Evolutionary conservation across 202 grass and related monocot genomes (phyloP), one percentile per base, ranked within the genome.

Genomic region (Panicum virgatum): DNA sequence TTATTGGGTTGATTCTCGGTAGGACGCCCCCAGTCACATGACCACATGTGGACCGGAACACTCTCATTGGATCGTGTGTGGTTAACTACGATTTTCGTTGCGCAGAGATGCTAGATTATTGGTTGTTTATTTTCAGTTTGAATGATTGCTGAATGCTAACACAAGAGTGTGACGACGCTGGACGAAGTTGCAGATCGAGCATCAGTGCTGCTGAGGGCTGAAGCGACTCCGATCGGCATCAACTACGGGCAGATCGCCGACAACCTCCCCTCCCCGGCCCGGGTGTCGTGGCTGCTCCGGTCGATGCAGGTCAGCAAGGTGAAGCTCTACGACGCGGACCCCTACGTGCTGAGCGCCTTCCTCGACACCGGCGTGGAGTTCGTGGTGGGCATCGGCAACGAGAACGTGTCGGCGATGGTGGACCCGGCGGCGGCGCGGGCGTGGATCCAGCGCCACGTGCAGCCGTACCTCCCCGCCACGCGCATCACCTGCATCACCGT

Each of bases 181-280:
- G 36, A n/a, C n/a, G n/a, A 3, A 48, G 22, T 43, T 12, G 69
- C 78, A 86, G 78, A 78, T 61, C 10, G 40, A 38, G 39, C 6
- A 1, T n/a, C n/a, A n/a, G n/a, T n/a, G n/a, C 5, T 69, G 63
- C 29, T 26, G 51, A 34, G 76, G 78, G 65, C 44, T 3, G 66
- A 61, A 20, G 90, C 69, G 44, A 8, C 88, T 56, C 36, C 87
- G 23, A 63, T 96, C 7, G 96, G 96, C 43, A 92, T 98, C 83
- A 98, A 96, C 89, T 98, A 98, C 83, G 96, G 96, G 7, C 92
- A 96, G 71, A 93, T 96, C 43, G 96, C 90, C 2, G 87, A 98
- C 80, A 89, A 98, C 75, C 92, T 98, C 7, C 96, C 96, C 0
- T 89, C 90, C n/a, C 96, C 96, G 14, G 54, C 62, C 5, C 69